Conservation (phyloP, 192 early-diverging fungal species). For the Podochytrium sp. region DNA sequence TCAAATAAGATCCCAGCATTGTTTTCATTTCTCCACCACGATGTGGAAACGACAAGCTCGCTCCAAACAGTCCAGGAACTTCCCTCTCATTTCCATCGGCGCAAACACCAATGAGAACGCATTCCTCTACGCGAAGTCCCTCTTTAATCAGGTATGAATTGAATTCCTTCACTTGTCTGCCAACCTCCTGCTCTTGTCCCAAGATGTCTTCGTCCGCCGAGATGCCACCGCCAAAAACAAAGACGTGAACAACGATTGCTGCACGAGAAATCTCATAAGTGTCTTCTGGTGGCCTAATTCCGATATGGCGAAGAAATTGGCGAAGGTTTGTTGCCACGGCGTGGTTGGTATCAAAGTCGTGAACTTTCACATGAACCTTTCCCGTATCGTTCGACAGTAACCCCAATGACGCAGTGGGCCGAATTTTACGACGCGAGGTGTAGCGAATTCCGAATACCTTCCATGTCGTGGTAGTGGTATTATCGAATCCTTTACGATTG, state of each 20-base stretch:
- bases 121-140: conserved; percentile 1
- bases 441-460: no score
- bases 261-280: not conserved
- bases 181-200: not conserved
- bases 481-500: no score
- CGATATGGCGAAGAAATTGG: not conserved
- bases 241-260: not conserved
- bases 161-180: not conserved
- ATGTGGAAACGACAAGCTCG: not conserved
- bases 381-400: no score
- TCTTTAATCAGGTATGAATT: not conserved
- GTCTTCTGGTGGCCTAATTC: not conserved
- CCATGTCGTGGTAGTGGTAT: not conserved
- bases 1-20: conserved; percentile 9
- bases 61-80: conserved; percentile 8
- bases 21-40: not conserved
- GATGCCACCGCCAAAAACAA: conserved; percentile 14
- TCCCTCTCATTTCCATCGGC: not conserved
- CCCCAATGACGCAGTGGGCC: not conserved
- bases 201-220: not conserved
- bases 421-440: no score
- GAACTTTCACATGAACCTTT: not conserved
- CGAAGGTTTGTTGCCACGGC: not conserved
- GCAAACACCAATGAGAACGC: not conserved
- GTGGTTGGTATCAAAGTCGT: not conserved